phyloP scores from a whole-genome alignment of 192 early-diverging fungal genomes.

The Glomus cerebriforme region DNA sequence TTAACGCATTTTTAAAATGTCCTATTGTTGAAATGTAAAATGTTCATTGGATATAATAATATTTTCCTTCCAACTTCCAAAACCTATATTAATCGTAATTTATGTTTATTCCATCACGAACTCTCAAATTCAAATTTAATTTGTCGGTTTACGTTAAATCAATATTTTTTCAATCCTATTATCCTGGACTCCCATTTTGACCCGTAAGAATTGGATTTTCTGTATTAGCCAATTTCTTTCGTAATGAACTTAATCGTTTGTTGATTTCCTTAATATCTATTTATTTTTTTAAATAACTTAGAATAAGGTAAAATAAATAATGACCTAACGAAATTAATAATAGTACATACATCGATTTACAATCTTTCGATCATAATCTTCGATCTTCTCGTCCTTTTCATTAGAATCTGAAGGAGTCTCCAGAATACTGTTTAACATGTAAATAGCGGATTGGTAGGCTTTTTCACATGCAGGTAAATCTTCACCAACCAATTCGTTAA shows the following conservation, averaged over 20 bases:
- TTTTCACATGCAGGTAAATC: constrained; percentile 69
- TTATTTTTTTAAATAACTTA: not conserved
- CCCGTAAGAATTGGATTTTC: not conserved
- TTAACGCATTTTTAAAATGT: not conserved
- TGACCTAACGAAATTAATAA: not conserved
- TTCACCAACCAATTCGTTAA: constrained; percentile 65
- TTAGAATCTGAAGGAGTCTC: constrained; percentile 46
- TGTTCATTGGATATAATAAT: not conserved
- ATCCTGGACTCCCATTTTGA: not conserved
- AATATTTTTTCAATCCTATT: not conserved
- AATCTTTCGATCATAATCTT: constrained; percentile 55
- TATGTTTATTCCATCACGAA: too few relatives aligned
- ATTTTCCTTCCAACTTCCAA: not conserved
- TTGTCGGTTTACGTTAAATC: not conserved
- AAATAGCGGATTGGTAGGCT: constrained; percentile 74
- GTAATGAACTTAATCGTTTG: constrained; percentile 24
- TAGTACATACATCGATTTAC: constrained; percentile 52
- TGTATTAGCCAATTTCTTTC: constrained; percentile 17
- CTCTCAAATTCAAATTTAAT: not conserved
- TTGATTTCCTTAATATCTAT: constrained; percentile 23
- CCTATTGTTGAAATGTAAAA: not conserved
- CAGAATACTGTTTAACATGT: constrained; percentile 74
- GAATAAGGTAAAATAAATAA: not conserved
- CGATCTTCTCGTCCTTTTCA: constrained; percentile 51
- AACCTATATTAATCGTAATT: not conserved